Base-by-base conservation (phyloP, 148 eudicot species). In the Polygonum maritimum region DNA sequence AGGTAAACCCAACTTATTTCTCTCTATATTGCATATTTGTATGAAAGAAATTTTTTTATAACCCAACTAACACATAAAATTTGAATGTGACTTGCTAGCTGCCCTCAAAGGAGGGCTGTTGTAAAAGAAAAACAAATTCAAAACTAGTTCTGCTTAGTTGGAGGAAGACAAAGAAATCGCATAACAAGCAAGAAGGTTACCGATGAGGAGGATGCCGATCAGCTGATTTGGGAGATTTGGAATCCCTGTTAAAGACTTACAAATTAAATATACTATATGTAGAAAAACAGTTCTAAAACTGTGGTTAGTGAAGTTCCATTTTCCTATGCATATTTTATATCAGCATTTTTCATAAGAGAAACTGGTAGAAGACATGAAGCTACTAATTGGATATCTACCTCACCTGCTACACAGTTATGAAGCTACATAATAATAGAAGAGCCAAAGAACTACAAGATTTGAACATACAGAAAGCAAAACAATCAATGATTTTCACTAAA, bases 61-160 rank as follows among this genome's bases (percentile, higher is more conserved):
- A 1, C 31, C 31, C 31, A 26, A 26, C 31, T 26, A 48, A 85
- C 98, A 90, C 83, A 89, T 84, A 38, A 92, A 90, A 80, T 84
- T 84, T 49, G 91, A 90, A 52, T 77, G 76, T 48, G 97, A 91
- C 81, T 85, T 83, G 87, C 94, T 91, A 79, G 74, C 58, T 77
- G 91, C 86, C 81, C 86, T 80, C 21, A 92, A 87, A 47, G 78
- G 84, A 44, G 76, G 82, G n/a, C 77, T 74, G 51, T 88, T 91
- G 31, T 80, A 78, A 22, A 77, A 77, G 58, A 80, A 54, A 26
- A 69, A 35, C 5, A 21, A 19, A 49, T 3, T 31, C 60, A 69
- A 8, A 15, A 41, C 33, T 15, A 63, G 18, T 71, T 22, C 18
- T 40, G 48, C 19, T 71, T 45, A 70, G 10, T 40, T 70, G 13